phyloP scores from a whole-genome alignment of 139 green algal genomes.

The Penium margaritaceum region DNA sequence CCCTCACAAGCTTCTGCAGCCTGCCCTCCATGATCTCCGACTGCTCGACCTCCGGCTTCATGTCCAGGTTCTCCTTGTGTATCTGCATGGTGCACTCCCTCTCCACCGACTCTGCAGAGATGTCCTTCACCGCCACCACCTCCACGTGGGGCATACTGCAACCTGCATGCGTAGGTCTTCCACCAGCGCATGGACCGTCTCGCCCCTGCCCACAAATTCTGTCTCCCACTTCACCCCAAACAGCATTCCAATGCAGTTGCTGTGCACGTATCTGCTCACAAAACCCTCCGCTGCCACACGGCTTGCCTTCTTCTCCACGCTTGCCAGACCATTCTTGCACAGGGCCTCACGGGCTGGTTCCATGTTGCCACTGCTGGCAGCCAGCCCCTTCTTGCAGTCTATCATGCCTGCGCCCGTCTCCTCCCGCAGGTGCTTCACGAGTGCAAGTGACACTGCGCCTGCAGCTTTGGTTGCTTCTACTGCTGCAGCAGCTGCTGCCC shows the following conservation, averaged over 20 bases:
- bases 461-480: too few species aligned
- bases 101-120: slow-evolving; percentile 65
- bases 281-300: slow-evolving; percentile 76
- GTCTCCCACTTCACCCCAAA: slow-evolving; percentile 80
- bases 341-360: slow-evolving; percentile 73
- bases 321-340: slow-evolving; percentile 83
- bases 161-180: slow-evolving; percentile 66
- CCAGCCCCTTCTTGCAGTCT: slow-evolving; percentile 96
- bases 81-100: slow-evolving; percentile 83
- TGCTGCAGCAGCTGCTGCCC: too few species aligned
- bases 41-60: slow-evolving; percentile 84
- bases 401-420: slow-evolving; percentile 90
- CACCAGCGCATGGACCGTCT: slow-evolving; percentile 81
- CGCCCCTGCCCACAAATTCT: slow-evolving; percentile 84
- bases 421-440: slow-evolving; percentile 77
- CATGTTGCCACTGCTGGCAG: slow-evolving; percentile 65
- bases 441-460: slow-evolving; percentile 14
- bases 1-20: slow-evolving; percentile 75
- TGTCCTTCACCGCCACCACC: slow-evolving; percentile 65
- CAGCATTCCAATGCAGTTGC: slow-evolving; percentile 55
- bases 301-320: slow-evolving; percentile 88
- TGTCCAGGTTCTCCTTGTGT: slow-evolving; percentile 82
- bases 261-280: slow-evolving; percentile 85
- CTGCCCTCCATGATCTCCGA: slow-evolving; percentile 90
- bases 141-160: slow-evolving; percentile 39